Percentiles rank a stretch among this genome's conserved stretches.
phyloP scores from a whole-genome alignment of 768 basidiomycete species.

The Rhodotorula kratochvilovae region DNA sequence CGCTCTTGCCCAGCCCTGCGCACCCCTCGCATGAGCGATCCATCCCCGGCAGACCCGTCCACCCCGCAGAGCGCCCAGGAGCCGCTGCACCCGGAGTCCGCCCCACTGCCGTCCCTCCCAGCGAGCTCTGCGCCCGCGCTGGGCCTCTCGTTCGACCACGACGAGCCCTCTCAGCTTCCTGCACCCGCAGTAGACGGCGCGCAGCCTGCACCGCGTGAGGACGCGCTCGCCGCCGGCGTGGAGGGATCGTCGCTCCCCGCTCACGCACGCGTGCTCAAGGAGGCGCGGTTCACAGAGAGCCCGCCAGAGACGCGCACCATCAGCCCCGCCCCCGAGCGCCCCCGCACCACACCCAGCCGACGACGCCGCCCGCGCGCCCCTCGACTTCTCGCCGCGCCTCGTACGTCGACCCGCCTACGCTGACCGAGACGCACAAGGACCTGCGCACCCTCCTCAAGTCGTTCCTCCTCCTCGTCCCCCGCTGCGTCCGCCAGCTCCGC shows the following conservation, averaged over 20 bases:
- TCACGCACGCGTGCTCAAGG: not conserved
- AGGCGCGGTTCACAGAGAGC: not conserved
- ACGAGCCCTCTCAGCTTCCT: too few relatives aligned
- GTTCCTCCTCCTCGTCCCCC: conserved; percentile 41
- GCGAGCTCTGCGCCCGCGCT: not conserved
- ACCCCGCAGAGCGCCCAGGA: not conserved
- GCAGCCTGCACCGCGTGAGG: too few relatives aligned
- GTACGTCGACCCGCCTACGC: conserved; percentile 7
- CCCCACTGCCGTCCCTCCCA: not conserved
- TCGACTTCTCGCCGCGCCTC: not conserved
- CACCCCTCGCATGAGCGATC: not conserved
- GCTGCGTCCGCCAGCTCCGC: conserved; percentile 22
- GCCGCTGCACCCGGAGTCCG: not conserved
- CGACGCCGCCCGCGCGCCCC: not conserved
- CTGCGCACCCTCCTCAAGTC: conserved; percentile 34
- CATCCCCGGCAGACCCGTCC: not conserved
- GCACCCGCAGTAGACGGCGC: too few relatives aligned
- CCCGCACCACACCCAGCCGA: not conserved
- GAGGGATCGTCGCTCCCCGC: not conserved
- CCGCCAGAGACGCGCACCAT: not conserved
- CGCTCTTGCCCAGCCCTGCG: too few relatives aligned
- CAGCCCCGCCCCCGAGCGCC: not conserved
- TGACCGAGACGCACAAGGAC: conserved; percentile 35
- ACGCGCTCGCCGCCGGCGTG: too few relatives aligned
- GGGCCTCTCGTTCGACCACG: not conserved